Evolutionary conservation across 2,329 filamentous ascomycete species (phyloP).

Genomic region (Calonectria pauciramosa): DNA sequence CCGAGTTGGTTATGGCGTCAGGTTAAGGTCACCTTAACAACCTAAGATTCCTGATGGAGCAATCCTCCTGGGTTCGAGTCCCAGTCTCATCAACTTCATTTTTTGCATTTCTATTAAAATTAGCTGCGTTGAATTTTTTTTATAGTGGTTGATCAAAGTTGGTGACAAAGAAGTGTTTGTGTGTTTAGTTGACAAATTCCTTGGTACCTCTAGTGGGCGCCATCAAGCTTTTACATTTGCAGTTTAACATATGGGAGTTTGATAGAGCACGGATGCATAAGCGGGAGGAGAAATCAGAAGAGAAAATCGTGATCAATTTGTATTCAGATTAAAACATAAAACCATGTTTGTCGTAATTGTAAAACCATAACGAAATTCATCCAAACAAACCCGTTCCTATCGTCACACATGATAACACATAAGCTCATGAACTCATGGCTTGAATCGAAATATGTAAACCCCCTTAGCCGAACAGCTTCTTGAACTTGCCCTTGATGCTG

Average conservation of each 20-base stretch:
- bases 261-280: no score
- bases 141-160: neutral
- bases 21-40: constrained; percentile 25
- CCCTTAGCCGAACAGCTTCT: constrained; percentile 46
- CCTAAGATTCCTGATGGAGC: constrained; percentile 23
- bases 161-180: neutral
- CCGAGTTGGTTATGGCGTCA: constrained; percentile 25
- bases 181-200: neutral
- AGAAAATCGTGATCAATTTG: constrained; percentile 28
- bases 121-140: neutral
- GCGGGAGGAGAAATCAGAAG: neutral
- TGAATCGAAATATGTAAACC: constrained; percentile 32
- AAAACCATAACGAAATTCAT: constrained; percentile 23
- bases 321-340: constrained; percentile 24
- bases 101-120: neutral
- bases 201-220: neutral
- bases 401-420: constrained; percentile 42
- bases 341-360: constrained; percentile 31
- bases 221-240: neutral
- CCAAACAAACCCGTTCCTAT: constrained; percentile 34
- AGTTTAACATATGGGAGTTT: no score
- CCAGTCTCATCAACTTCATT: constrained; percentile 18
- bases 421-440: constrained; percentile 41
- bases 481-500: constrained; percentile 48
- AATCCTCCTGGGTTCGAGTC: constrained; percentile 25